phyloP scores from a whole-genome alignment of 768 basidiomycete genomes.

The Pleurotus tuoliensis region DNA sequence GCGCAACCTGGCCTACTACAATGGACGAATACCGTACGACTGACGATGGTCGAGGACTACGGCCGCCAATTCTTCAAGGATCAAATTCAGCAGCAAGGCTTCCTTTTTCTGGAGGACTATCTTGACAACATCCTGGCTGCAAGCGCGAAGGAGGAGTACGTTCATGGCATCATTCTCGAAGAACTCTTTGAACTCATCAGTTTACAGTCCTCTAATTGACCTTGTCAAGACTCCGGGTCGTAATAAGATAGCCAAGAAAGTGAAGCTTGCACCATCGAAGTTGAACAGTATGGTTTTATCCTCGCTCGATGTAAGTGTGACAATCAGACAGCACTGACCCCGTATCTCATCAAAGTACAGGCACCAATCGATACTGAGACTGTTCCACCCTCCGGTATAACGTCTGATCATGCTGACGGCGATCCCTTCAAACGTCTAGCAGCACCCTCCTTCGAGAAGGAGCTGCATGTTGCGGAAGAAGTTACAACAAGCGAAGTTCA shows the following conservation, averaged over 20 bases:
- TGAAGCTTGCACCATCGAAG: slow-evolving; percentile 33
- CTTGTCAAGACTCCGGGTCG: slow-evolving; percentile 83
- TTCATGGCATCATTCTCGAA: neutral
- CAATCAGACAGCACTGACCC: too few relatives aligned
- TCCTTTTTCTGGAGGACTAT: slow-evolving; percentile 77
- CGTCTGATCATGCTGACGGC: slow-evolving; percentile 19
- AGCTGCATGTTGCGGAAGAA: too few relatives aligned
- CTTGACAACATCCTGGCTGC: slow-evolving; percentile 62
- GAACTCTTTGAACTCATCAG: neutral
- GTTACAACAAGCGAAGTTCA: too few relatives aligned
- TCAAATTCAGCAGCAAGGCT: slow-evolving; percentile 72
- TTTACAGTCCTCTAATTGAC: slow-evolving; percentile 29
- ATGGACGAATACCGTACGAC: slow-evolving; percentile 67
- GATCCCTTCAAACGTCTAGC: too few relatives aligned
- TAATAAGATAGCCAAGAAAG: slow-evolving; percentile 54
- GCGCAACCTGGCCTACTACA: slow-evolving; percentile 50
- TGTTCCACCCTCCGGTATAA: neutral
- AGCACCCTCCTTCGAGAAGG: too few relatives aligned
- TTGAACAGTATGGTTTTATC: slow-evolving; percentile 34
- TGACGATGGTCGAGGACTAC: slow-evolving; percentile 69
- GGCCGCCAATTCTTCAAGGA: slow-evolving; percentile 68
- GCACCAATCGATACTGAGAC: too few relatives aligned
- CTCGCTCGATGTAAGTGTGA: slow-evolving; percentile 41
- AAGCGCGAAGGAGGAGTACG: slow-evolving; percentile 65
- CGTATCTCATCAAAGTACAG: too few relatives aligned